Conservation (phyloP, 2,329 filamentous ascomycete genomes). For the Pezicula rhizophila region DNA sequence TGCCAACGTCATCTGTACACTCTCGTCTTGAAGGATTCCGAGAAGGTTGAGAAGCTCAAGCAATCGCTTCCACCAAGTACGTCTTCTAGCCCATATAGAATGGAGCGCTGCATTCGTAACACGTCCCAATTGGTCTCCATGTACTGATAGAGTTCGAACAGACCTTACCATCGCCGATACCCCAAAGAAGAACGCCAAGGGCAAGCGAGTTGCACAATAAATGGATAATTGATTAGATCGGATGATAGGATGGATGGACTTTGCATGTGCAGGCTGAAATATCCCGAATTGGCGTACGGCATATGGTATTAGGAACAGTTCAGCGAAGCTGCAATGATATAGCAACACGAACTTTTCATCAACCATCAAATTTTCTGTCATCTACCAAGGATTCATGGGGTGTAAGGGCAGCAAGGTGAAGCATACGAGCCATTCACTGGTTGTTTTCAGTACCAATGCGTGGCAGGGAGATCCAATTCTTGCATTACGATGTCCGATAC, state of each 20-base stretch:
- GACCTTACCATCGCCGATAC: constrained; percentile 54
- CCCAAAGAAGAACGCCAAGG: constrained; percentile 52
- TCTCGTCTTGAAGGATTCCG: constrained; percentile 93
- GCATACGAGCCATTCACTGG: no score
- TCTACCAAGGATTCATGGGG: no score
- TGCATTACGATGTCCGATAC: no score
- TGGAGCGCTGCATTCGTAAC: not conserved
- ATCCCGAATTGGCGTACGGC: constrained; percentile 10
- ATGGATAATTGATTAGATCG: not conserved
- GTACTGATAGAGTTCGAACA: constrained; percentile 23
- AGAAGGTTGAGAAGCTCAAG: constrained; percentile 99
- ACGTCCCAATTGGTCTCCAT: not conserved
- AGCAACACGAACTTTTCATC: constrained; percentile 13
- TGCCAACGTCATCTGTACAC: constrained; percentile 97
- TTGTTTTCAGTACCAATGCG: no score
- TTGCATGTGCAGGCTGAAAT: constrained; percentile 3
- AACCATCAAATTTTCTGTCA: no score
- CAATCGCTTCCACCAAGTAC: constrained; percentile 95
- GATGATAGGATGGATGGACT: not conserved
- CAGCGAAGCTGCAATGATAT: constrained; percentile 14
- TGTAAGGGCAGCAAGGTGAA: no score
- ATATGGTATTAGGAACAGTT: constrained; percentile 12
- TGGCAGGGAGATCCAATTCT: no score
- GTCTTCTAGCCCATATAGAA: constrained; percentile 31
- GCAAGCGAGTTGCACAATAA: constrained; percentile 27